Evolutionary conservation across 1,284 basidiomycete species (phyloP).

Genomic region (Hemileia vastatrix): DNA sequence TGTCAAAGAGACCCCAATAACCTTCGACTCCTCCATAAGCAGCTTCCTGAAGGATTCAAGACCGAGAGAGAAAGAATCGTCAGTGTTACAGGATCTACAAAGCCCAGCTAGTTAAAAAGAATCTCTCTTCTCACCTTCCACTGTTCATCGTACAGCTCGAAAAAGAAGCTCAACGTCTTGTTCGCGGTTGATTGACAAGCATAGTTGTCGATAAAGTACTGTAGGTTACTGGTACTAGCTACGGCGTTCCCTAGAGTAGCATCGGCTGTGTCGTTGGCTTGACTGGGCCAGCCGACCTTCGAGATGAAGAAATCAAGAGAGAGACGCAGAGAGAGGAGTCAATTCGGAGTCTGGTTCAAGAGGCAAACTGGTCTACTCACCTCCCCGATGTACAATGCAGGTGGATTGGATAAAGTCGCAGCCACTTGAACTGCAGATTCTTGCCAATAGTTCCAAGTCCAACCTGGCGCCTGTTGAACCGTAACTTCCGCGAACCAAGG

Average conservation of each 20-base stretch:
- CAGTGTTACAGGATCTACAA: too few relatives aligned
- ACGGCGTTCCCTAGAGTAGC: constrained; percentile 23
- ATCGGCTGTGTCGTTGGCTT: constrained; percentile 24
- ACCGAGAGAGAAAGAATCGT: too few relatives aligned
- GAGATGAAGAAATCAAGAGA: not conserved
- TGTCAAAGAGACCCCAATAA: too few relatives aligned
- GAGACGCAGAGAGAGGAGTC: not conserved
- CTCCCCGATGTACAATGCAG: constrained; percentile 28
- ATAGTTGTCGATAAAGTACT: constrained; percentile 27
- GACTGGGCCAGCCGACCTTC: constrained; percentile 25
- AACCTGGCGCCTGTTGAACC: constrained; percentile 24
- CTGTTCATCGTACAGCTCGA: constrained; percentile 27
- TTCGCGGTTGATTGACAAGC: constrained; percentile 27
- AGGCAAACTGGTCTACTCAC: not conserved
- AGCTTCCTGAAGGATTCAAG: too few relatives aligned
- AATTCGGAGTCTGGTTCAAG: not conserved
- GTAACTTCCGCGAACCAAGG: constrained; percentile 26
- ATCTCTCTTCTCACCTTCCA: constrained; percentile 23
- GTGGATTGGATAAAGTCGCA: constrained; percentile 23
- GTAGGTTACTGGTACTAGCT: constrained; percentile 24
- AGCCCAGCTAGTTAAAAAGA: too few relatives aligned
- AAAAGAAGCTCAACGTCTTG: constrained; percentile 27
- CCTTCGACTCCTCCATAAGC: too few relatives aligned
- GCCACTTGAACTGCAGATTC: constrained; percentile 24
- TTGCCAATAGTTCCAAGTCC: constrained; percentile 27